A percentile compares a stretch with the other conserved stretches of the same genome.
These are phyloP conservation scores for Entamoeba invadens DNA, from an alignment of 208 protist species.

Conservation along the genomic window DNA sequence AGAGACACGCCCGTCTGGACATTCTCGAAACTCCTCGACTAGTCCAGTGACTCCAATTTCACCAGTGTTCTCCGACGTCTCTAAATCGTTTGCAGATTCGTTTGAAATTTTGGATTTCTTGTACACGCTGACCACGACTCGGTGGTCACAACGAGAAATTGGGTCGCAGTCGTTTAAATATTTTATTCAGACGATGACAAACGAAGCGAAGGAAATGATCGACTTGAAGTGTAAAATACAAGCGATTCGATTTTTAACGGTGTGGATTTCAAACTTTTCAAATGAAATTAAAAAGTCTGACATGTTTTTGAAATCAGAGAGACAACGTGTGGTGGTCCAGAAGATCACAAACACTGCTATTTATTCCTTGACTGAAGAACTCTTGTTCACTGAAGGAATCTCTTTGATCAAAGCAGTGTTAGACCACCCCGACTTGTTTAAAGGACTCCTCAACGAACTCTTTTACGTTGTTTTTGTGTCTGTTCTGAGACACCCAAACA, in stretches of 20 bases:
- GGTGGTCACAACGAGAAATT: not conserved
- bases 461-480: not conserved
- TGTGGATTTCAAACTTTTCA: not conserved
- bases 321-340: not conserved
- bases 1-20: not conserved
- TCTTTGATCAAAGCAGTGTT: not conserved
- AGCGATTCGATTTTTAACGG: not conserved
- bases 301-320: not conserved
- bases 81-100: not conserved
- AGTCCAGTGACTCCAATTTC: no score
- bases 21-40: not conserved
- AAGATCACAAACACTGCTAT: not conserved
- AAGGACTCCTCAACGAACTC: not conserved
- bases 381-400: not conserved
- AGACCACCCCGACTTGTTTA: not conserved
- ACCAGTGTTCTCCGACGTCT: not conserved
- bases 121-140: not conserved
- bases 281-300: no score
- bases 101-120: not conserved
- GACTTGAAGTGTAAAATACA: not conserved
- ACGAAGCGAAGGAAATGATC: not conserved
- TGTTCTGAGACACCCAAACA: not conserved
- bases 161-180: not conserved
- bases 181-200: not conserved
- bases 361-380: not conserved